Conservation (phyloP, 805 yeast genomes). For the Teunomyces atbi region DNA sequence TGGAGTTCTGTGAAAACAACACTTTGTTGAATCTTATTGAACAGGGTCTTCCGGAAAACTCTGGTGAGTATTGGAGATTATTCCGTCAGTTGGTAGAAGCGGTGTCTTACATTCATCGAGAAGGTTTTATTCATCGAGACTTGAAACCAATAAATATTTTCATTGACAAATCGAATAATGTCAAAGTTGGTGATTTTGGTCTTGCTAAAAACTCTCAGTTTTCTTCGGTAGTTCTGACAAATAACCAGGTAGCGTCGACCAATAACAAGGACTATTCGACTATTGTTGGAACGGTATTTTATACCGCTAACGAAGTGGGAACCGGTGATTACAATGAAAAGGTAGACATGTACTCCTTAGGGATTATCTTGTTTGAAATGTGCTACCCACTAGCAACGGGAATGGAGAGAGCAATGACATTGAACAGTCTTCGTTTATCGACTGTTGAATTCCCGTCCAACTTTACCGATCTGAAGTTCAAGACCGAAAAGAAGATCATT, state of each 20-base stretch:
- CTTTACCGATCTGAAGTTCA: conserved; percentile 51
- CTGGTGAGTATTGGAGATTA: conserved; percentile 86
- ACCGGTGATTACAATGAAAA: conserved; percentile 85
- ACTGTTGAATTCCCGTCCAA: conserved; percentile 68
- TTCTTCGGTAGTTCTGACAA: conserved; percentile 32
- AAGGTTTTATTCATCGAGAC: conserved; percentile 94
- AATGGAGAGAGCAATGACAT: conserved; percentile 83
- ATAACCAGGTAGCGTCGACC: conserved; percentile 36
- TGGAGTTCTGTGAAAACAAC: conserved; percentile 98
- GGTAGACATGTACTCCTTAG: conserved; percentile 93
- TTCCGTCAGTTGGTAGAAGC: conserved; percentile 89
- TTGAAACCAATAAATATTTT: conserved; percentile 94
- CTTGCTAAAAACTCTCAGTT: conserved; percentile 85
- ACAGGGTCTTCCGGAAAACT: conserved; percentile 63
- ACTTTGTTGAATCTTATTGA: conserved; percentile 80
- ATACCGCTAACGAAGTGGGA: conserved; percentile 87
- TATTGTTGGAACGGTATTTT: conserved; percentile 90
- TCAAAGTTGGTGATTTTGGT: conserved; percentile 97
- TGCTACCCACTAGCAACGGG: conserved; percentile 79
- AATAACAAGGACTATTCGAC: conserved; percentile 75
- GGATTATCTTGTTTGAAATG: conserved; percentile 96
- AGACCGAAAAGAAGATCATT: conserved; percentile 67
- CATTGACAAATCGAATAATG: conserved; percentile 83
- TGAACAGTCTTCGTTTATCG: conserved; percentile 61
- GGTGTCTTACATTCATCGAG: conserved; percentile 83